Percentiles rank a stretch among this genome's conserved stretches.
phyloP scores from a whole-genome alignment of 2,329 filamentous ascomycete genomes.

The Colletotrichum tofieldiae region DNA sequence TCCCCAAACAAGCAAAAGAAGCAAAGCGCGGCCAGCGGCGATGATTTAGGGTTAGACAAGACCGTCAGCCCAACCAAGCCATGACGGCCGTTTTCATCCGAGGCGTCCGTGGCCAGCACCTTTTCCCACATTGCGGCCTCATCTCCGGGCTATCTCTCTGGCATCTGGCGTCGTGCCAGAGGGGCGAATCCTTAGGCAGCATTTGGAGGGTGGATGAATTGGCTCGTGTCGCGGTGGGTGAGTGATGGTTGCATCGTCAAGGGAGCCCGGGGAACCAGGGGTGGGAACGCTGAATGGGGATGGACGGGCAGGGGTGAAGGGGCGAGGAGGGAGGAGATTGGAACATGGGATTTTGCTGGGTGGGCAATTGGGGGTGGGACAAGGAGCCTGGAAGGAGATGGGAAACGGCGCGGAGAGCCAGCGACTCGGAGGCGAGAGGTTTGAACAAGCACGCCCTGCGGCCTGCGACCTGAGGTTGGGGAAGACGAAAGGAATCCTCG shows the following conservation, averaged over 20 bases:
- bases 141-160: constrained; percentile 23
- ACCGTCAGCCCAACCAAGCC: constrained; percentile 17
- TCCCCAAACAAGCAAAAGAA: background rate
- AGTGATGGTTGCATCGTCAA: constrained; percentile 9
- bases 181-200: background rate
- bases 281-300: constrained; percentile 2
- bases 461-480: background rate
- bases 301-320: constrained; percentile 14
- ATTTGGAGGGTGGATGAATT: background rate
- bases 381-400: background rate
- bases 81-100: constrained; percentile 34
- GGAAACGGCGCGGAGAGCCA: constrained; percentile 7
- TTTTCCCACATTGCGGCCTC: constrained; percentile 29
- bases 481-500: background rate
- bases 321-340: background rate
- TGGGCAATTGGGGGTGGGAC: background rate
- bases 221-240: constrained; percentile 6
- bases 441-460: constrained; percentile 1
- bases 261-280: background rate
- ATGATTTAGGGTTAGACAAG: constrained; percentile 6
- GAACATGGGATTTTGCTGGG: constrained; percentile 16
- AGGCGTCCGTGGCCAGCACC: constrained; percentile 24
- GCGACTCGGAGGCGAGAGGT: background rate
- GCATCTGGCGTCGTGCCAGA: background rate
- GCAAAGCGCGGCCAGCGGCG: background rate